Conservation (phyloP, 2,329 filamentous ascomycete genomes). For the Alternaria triticina region DNA sequence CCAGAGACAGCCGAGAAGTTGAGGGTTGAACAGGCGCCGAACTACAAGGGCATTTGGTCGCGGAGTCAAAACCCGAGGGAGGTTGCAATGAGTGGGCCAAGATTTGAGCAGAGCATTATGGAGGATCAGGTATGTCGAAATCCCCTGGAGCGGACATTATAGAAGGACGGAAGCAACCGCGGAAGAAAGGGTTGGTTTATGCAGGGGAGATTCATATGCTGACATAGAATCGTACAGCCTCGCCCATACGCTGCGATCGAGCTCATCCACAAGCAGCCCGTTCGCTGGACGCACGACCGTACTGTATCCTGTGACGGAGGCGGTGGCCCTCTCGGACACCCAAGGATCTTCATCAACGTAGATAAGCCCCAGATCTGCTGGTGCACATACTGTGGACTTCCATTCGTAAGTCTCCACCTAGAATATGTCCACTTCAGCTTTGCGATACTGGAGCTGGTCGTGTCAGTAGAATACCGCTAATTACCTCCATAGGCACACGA, state of each 20-base stretch:
- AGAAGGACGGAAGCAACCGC: not conserved
- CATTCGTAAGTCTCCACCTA: slow-evolving; percentile 71
- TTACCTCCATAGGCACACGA: slow-evolving; percentile 74
- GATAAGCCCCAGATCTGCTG: slow-evolving; percentile 93
- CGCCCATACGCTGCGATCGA: slow-evolving; percentile 90
- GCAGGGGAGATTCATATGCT: slow-evolving; percentile 23
- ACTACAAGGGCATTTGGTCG: slow-evolving; percentile 82
- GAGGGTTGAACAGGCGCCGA: slow-evolving; percentile 79
- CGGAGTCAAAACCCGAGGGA: slow-evolving; percentile 81
- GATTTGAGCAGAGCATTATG: slow-evolving; percentile 98
- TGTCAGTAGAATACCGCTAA: not conserved
- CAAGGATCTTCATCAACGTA: slow-evolving; percentile 94
- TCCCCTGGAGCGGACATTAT: not conserved
- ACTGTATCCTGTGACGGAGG: slow-evolving; percentile 90
- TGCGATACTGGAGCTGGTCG: not conserved
- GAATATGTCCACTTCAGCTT: not conserved
- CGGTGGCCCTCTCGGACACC: slow-evolving; percentile 87
- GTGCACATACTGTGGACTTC: slow-evolving; percentile 92
- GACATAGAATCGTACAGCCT: slow-evolving; percentile 64
- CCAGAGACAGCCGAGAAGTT: slow-evolving; percentile 60
- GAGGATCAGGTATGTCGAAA: slow-evolving; percentile 75
- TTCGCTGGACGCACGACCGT: slow-evolving; percentile 85
- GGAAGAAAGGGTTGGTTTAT: not conserved
- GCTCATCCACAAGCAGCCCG: slow-evolving; percentile 93
- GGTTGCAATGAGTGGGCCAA: slow-evolving; percentile 87